Evolutionary conservation across 306 rosid genomes (phyloP), one percentile per base, ranked within the genome.

Genomic region (Boehmeria nivea): DNA sequence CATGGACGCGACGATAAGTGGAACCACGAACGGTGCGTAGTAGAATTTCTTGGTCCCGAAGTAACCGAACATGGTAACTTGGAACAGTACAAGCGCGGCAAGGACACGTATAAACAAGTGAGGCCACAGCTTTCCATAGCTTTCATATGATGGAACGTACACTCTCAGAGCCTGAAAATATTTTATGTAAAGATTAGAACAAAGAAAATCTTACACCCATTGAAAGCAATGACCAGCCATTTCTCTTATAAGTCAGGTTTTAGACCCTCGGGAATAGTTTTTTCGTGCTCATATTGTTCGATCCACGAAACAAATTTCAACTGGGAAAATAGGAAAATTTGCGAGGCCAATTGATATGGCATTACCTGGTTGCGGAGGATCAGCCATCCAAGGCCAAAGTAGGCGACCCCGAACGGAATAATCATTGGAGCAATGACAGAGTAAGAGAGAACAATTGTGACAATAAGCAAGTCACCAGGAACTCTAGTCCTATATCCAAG

Each of bases 91-190:
- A 65, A 93, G 73, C 57, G 99, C 13, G 42, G 96, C 96, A 4
- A 93, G 51, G 21, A 93, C 45, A 10, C 96, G 94, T 49, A 54
- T 51, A 59, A 54, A 46, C 23, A 93, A 59, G 87, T 93, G 99
- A 0, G 99, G 99, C 99, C 99, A 93, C 76, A 93, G 72, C 73
- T 79, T 93, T 67, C 99, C 96, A 58, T 93, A 66, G 51, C 94
- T 85, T 73, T 87, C 99, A 40, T 78, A 93, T 1, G 86, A n/a
- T 42, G 99, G 96, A 63, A 85, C 82, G 45, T 87, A 85, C 7
- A 93, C 99, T 72, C 84, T 93, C 50, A 93, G 84, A 28, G 86
- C 96, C 99, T 93, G 87, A 40, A 40, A 2, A 10, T 10, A 31
- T 31, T 4, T 31, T 10, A 31, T 31, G 36, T 31, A 31, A 31